phyloP scores from a whole-genome alignment of 2,329 filamentous ascomycete genomes.

The Aspergillus ibericus region DNA sequence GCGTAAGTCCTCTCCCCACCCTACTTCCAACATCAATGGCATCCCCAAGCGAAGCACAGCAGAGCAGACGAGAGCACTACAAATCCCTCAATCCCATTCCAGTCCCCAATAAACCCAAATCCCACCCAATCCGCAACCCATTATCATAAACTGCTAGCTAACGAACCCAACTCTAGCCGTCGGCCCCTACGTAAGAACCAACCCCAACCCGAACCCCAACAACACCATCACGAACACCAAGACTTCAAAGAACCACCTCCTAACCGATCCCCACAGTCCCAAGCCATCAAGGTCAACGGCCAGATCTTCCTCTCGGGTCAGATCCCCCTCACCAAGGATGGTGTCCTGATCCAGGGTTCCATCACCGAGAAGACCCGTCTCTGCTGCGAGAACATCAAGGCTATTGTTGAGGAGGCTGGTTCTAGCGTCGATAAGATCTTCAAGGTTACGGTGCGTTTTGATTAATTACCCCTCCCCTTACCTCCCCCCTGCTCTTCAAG shows the following conservation, averaged over 20 bases:
- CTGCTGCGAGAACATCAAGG: constrained; percentile 77
- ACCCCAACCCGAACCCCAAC: neutral
- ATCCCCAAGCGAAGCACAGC: too few relatives aligned
- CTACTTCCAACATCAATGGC: neutral
- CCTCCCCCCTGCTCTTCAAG: constrained; percentile 2
- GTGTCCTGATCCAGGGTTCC: constrained; percentile 62
- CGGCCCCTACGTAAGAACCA: constrained; percentile 44
- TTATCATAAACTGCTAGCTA: constrained; percentile 7
- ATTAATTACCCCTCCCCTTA: constrained; percentile 11
- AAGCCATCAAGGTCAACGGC: constrained; percentile 67
- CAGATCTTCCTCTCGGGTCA: constrained; percentile 72
- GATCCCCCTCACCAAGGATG: constrained; percentile 68
- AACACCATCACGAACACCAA: neutral
- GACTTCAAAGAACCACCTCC: neutral
- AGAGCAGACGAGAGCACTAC: too few relatives aligned
- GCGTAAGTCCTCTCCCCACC: constrained; percentile 37
- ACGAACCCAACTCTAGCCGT: constrained; percentile 28
- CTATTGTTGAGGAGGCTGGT: constrained; percentile 78
- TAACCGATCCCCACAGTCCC: constrained; percentile 38
- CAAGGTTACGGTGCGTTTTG: constrained; percentile 66
- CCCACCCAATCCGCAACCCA: neutral
- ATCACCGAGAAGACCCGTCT: constrained; percentile 69
- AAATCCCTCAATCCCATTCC: neutral
- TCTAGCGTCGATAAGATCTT: constrained; percentile 77
- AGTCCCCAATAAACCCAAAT: neutral